Evolutionary conservation across 2,329 filamentous ascomycete genomes (phyloP).

Genomic region (Fusarium penzigii): DNA sequence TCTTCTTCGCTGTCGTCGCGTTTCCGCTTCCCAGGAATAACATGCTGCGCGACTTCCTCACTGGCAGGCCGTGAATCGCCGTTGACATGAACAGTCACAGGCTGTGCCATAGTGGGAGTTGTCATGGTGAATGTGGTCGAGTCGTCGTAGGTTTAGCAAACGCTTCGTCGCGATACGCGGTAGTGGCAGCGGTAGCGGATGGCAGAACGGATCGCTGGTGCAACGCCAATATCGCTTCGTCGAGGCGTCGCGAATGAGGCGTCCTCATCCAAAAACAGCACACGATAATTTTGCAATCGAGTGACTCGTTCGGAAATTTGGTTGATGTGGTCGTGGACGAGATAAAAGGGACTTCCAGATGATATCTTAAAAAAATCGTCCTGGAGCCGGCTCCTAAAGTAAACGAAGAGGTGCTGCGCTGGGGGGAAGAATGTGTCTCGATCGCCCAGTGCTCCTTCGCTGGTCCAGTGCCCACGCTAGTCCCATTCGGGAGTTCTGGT

Average conservation of each 20-base stretch:
- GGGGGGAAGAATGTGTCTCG: slow-evolving; percentile 42
- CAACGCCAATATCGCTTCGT: slow-evolving; percentile 42
- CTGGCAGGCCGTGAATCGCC: slow-evolving; percentile 41
- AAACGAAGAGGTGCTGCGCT: slow-evolving; percentile 33
- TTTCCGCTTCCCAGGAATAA: slow-evolving; percentile 56
- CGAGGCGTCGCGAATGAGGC: slow-evolving; percentile 34
- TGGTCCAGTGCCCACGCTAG: slow-evolving; percentile 30
- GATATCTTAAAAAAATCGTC: slow-evolving; percentile 19
- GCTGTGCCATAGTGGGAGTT: slow-evolving; percentile 43
- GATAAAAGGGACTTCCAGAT: slow-evolving; percentile 16
- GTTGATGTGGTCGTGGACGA: background rate
- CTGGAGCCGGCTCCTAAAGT: slow-evolving; percentile 24
- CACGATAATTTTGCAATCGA: slow-evolving; percentile 35
- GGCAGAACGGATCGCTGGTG: slow-evolving; percentile 36
- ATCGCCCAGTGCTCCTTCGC: slow-evolving; percentile 35
- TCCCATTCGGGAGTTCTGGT: slow-evolving; percentile 29
- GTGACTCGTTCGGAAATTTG: slow-evolving; percentile 21
- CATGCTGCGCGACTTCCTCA: slow-evolving; percentile 33
- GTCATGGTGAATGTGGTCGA: slow-evolving; percentile 26
- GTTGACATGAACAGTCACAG: slow-evolving; percentile 41
- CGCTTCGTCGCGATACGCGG: slow-evolving; percentile 45
- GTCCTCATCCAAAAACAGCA: slow-evolving; percentile 34
- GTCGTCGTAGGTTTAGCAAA: slow-evolving; percentile 30
- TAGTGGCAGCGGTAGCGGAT: slow-evolving; percentile 37
- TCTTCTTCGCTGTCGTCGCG: slow-evolving; percentile 48